Conservation (phyloP, 2,329 filamentous ascomycete genomes). For the Lachnellula occidentalis region DNA sequence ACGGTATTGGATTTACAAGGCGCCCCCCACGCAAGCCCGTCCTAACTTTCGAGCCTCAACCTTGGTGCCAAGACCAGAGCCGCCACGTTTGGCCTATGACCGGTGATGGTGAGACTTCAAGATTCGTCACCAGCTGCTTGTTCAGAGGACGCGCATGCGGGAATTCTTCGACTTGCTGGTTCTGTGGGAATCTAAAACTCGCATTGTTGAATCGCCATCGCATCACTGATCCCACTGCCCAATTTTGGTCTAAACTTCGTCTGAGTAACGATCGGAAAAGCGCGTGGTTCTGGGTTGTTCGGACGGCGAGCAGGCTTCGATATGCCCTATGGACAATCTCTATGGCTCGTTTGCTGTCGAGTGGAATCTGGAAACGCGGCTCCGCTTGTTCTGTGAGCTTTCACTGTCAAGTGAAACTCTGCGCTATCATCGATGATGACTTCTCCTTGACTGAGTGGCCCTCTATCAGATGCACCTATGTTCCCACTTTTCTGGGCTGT, state of each 20-base stretch:
- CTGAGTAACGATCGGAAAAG: not conserved
- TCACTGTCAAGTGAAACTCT: conserved; percentile 6
- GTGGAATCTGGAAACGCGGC: conserved; percentile 11
- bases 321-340: not conserved
- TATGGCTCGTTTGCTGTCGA: not conserved
- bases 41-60: conserved; percentile 3
- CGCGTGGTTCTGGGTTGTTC: conserved; percentile 7
- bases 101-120: conserved; percentile 3
- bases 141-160: not conserved
- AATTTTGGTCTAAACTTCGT: too few relatives aligned
- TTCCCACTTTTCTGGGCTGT: conserved; percentile 5
- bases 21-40: not conserved
- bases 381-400: conserved; percentile 4
- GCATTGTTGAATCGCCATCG: conserved; percentile 12
- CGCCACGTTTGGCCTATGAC: not conserved
- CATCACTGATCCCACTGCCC: not conserved
- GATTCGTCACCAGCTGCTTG: conserved; percentile 19
- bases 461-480: not conserved
- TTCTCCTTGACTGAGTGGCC: not conserved
- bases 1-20: too few relatives aligned
- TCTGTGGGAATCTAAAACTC: conserved; percentile 13
- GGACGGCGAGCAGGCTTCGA: conserved; percentile 7
- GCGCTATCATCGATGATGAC: not conserved
- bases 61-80: conserved; percentile 6
- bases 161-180: conserved; percentile 4